Base-by-base conservation (phyloP, 2,329 filamentous ascomycete species). In the Fusarium xylarioides region DNA sequence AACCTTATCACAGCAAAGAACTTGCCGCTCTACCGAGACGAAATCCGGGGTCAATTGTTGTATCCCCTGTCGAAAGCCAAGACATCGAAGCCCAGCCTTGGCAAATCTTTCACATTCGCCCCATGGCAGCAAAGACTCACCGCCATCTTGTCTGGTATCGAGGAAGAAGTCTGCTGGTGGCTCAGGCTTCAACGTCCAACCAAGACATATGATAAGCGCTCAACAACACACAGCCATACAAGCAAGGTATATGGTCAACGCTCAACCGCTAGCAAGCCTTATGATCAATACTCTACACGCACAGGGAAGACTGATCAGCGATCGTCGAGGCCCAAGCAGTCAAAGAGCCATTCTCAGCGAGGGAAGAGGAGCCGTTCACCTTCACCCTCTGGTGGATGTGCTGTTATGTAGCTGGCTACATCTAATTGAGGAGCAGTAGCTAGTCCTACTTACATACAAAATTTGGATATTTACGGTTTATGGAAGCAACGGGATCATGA, bases 161-260 rank as follows among this genome's bases (percentile, higher is more conserved):
- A 73, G 28, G 34, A 57, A 8, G 70, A 73, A 46, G 52, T 73
- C 23, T 72, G 70, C 42, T 69, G 61, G 66, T 73, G 70, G 70
- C 66, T 73, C 14, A 44, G 63, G 7, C 28, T 73, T 18, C 70
- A 71, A 23, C 56, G 60, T 2, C 44, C 67, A 28, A 26, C 34
- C 38, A 60, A 65, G 18, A 21, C 47, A 26, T 63, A 68, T 19
- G 64, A 67, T 23, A 58, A 67, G 15, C 54, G 47, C 2, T 37
- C 47, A 11, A 44, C 52, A 32, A 55, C 55, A 14, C 55, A 57
- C 6, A 35, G 38, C 6, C 47, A 67, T 38, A 26, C 46, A n/a
- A 67, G 21, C 19, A 68, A 68, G n/a, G 15, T 35, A 11, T 40
- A 54, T 16, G 47, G 38, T 19, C 57, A 68, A 18, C 42, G 47